Percentiles rank a stretch among this genome's conserved stretches.
Evolutionary conservation across 2,329 filamentous ascomycete genomes (phyloP).

Genomic region (Claviceps lovelessii): DNA sequence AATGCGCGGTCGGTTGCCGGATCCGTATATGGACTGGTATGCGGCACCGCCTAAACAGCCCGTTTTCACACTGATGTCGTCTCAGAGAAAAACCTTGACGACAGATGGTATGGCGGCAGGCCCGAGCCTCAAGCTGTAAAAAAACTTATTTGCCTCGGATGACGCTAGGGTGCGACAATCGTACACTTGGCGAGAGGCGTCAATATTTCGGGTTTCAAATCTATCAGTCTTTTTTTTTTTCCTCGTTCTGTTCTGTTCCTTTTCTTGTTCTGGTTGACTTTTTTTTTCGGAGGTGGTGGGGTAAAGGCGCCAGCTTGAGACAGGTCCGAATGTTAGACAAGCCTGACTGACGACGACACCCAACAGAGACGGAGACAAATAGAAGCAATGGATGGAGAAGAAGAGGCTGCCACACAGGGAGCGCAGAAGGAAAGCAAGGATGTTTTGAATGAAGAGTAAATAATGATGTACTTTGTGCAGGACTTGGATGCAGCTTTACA

Average conservation of each 20-base stretch:
- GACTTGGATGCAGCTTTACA: background rate
- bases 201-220: background rate
- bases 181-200: background rate
- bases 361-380: background rate
- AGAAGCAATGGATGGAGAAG: background rate
- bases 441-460: background rate
- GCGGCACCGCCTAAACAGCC: conserved; percentile 3
- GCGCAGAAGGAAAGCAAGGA: background rate
- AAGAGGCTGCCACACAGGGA: background rate
- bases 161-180: background rate
- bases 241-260: background rate
- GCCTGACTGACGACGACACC: background rate
- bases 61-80: conserved; percentile 2
- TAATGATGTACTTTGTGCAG: background rate
- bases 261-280: background rate
- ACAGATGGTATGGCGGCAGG: background rate
- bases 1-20: conserved; percentile 4
- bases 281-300: too few species aligned
- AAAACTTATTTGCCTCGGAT: background rate
- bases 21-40: conserved; percentile 5
- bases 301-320: background rate
- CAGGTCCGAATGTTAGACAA: background rate
- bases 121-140: background rate
- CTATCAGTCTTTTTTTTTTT: background rate
- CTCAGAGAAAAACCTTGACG: background rate